Base-by-base conservation (phyloP, 306 rosid species). In the Heteromeles arbutifolia region DNA sequence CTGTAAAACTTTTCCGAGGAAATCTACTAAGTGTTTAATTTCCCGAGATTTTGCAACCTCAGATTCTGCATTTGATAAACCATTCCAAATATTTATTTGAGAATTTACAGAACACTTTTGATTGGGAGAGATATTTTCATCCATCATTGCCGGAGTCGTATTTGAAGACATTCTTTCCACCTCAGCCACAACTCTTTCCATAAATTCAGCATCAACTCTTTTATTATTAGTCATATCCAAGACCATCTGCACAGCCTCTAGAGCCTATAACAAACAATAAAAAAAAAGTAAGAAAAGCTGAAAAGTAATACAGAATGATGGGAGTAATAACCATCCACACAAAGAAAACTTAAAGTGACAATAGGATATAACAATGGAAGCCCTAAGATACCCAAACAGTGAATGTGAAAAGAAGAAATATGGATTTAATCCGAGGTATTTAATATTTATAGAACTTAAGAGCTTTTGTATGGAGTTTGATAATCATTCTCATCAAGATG, bases 1-100 rank as follows among this genome's bases (percentile, higher is more conserved):
- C 84, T 83, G 97, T 68, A 95, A 69, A 81, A 95, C 89, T 65
- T 86, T 95, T 76, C 97, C 97, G 71, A 92, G 88, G 64, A 84
- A 77, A 54, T 81, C 84, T 52, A 91, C 69, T 69, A 95, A 79
- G 57, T 90, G 89, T 81, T 89, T 89, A 62, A 80, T 82, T 86
- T 92, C 97, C 76, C 82, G 84, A 37, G 84, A 82, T 68, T 80
- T 85, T 69, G 81, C 90, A 74, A 81, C 84, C 71, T 48, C 67
- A 54, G 86, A 70, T 68, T 65, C 83, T 71, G 74, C 75, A 45
- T 77, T 73, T 78, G 74, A 74, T 39, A 77, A 79, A 74, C 82
- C 91, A 67, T 82, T 70, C 54, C 37, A 62, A 54, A 21, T 2
- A 73, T 77, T 86, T 77, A 65, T 74, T 62, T 70, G 75, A 78